Conservation (phyloP, 108 stramenopile genomes). For the Epithemia pelagica region DNA sequence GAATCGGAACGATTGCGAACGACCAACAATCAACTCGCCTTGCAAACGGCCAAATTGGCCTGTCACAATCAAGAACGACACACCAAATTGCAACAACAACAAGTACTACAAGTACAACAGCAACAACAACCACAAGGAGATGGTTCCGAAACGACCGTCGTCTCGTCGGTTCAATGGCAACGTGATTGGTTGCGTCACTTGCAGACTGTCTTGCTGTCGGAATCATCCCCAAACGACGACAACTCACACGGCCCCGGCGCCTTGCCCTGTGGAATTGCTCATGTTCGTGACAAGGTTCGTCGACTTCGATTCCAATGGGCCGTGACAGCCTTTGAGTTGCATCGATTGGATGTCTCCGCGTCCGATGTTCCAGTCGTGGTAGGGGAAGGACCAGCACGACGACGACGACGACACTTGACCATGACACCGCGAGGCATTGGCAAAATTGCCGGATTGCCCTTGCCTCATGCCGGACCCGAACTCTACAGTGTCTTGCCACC, state of each 20-base stretch:
- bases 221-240: too few species aligned
- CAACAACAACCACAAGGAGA: too few species aligned
- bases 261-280: not conserved
- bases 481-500: constrained; percentile 70
- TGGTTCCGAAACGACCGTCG: too few species aligned
- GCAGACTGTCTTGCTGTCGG: not conserved
- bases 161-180: too few species aligned
- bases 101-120: not conserved
- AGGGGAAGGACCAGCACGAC: constrained; percentile 10
- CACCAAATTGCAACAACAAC: not conserved
- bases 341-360: constrained; percentile 55
- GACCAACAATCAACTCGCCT: not conserved
- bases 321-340: constrained; percentile 59
- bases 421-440: constrained; percentile 56
- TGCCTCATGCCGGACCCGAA: constrained; percentile 78
- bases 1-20: not conserved
- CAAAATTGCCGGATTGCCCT: constrained; percentile 67
- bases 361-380: constrained; percentile 22
- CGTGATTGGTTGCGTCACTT: not conserved
- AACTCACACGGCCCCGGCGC: not conserved
- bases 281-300: not conserved
- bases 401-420: not conserved
- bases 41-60: not conserved
- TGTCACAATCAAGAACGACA: not conserved
- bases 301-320: constrained; percentile 56